A percentile compares a stretch with the other conserved stretches of the same genome.
phyloP scores from a whole-genome alignment of 2,329 filamentous ascomycete genomes.

The Helicocarpus griseus region DNA sequence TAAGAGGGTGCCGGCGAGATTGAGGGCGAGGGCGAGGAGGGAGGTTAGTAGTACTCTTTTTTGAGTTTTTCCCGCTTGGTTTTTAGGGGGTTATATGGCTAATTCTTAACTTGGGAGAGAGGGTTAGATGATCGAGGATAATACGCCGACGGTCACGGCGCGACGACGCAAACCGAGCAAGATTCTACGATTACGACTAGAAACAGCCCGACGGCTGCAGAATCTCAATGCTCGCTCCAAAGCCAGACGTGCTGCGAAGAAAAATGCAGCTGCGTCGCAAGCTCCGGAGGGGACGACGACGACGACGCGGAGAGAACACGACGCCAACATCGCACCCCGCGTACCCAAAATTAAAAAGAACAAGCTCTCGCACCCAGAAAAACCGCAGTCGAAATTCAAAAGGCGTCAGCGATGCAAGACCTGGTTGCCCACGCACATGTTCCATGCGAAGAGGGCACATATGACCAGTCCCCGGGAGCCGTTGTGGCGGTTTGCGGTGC shows the following conservation, averaged over 20 bases:
- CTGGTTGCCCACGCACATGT: conserved; percentile 90
- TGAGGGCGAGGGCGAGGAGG: conserved; percentile 58
- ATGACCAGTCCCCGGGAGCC: conserved; percentile 73
- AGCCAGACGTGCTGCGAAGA: conserved; percentile 36
- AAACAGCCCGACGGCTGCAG: conserved; percentile 64
- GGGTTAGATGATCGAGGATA: conserved; percentile 72
- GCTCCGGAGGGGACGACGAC: background rate
- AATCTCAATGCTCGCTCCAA: conserved; percentile 44
- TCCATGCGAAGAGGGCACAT: conserved; percentile 81
- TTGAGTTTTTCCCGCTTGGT: background rate
- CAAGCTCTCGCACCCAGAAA: conserved; percentile 53
- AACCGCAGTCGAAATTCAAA: conserved; percentile 61
- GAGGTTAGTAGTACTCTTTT: conserved; percentile 36
- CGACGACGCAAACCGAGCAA: conserved; percentile 37
- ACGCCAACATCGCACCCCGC: conserved; percentile 28
- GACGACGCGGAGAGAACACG: conserved; percentile 11
- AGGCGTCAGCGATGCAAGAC: conserved; percentile 82
- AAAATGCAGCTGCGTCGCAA: conserved; percentile 19
- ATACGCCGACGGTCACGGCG: conserved; percentile 69
- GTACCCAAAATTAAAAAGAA: conserved; percentile 61
- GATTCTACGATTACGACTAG: conserved; percentile 48
- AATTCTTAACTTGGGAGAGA: background rate
- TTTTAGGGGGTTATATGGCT: background rate
- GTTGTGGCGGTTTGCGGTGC: conserved; percentile 84
- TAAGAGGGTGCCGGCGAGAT: conserved; percentile 71